Evolutionary conservation across 177 flowering plant genomes (phyloP), one percentile per base, ranked within the genome.

Genomic region (Vitis hybrid): DNA sequence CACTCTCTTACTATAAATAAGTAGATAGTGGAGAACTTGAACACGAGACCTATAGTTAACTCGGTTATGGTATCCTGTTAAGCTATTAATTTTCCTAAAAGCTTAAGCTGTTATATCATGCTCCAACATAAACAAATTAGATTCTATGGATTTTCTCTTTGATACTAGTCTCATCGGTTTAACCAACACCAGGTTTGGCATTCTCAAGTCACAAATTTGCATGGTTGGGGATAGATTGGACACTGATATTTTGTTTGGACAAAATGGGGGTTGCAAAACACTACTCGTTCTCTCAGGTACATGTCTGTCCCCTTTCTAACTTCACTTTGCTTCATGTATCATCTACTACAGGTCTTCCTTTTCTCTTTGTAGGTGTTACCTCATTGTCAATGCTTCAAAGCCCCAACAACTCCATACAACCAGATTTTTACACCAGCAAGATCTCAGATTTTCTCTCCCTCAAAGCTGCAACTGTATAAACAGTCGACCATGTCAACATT

Each of bases 151-250:
- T 29, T 51, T 13, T 51, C 12, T 55, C 31, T 34, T 2, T 49
- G 12, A 67, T 56, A 22, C 26, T 45, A 65, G 53, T 73, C 61
- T 75, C 1, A 51, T 68, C 62, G 18, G 19, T 34, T 71, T 61
- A 53, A 59, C 52, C 5, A 26, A 57, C 50, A 16, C 45, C 91
- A 93, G 99, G 73, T 96, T 96, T 67, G 87, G 89, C 69, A 92
- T 96, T 69, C 75, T 66, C 53, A 93, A 92, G 84, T 94, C 98
- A 51, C 97, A 93, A 74, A 96, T 96, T 75, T 94, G 99, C 89
- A 96, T 96, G 99, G 99, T 96, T 31, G 99, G 97, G 63, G 98
- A 94, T 81, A 89, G 99, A 84, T 64, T 96, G 75, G 99, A 96
- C 63, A 96, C 99, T 0, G 98, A 96, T 74, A 93, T 96, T 72